These are phyloP conservation scores for Nemania sp. DNA, from an alignment of 2,329 filamentous ascomycete genomes.

Conservation along the genomic window DNA sequence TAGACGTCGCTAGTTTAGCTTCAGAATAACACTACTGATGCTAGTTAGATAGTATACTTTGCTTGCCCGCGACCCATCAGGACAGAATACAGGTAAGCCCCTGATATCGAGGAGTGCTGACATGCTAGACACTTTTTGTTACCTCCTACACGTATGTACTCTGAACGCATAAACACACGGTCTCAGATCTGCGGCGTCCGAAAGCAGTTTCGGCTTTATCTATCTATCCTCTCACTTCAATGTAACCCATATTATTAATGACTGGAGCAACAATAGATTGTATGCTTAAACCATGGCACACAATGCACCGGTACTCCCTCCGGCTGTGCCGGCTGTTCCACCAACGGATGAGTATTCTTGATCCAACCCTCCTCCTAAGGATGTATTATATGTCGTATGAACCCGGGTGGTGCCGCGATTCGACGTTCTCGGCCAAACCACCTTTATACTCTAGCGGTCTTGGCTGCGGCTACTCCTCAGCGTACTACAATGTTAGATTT, in stretches of 20 bases:
- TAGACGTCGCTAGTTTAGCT: not conserved
- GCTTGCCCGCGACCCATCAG: not conserved
- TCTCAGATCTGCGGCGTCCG: not conserved
- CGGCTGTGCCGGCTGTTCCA: slow-evolving; percentile 13
- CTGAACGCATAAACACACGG: not conserved
- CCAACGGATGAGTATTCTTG: not conserved
- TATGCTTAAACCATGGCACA: slow-evolving; percentile 7
- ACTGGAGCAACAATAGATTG: not conserved
- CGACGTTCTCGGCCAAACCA: slow-evolving; percentile 6
- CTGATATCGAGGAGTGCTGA: not conserved
- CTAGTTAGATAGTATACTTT: not conserved
- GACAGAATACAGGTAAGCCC: not conserved
- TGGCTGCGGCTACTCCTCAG: slow-evolving; percentile 9
- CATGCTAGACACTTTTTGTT: not conserved
- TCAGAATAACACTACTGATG: no score
- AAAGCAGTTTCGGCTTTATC: not conserved
- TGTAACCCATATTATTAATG: slow-evolving; percentile 15
- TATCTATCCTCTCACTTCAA: not conserved
- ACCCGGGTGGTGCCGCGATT: slow-evolving; percentile 31
- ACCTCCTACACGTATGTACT: not conserved
- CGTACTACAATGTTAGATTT: not conserved
- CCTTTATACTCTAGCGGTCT: not conserved
- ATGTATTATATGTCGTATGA: slow-evolving; percentile 6
- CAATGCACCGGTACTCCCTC: slow-evolving; percentile 9
- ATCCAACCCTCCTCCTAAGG: slow-evolving; percentile 7